These are phyloP conservation scores for Aspergillus quadrilineatus DNA, from an alignment of 2,329 filamentous ascomycete genomes.

Conservation along the genomic window DNA sequence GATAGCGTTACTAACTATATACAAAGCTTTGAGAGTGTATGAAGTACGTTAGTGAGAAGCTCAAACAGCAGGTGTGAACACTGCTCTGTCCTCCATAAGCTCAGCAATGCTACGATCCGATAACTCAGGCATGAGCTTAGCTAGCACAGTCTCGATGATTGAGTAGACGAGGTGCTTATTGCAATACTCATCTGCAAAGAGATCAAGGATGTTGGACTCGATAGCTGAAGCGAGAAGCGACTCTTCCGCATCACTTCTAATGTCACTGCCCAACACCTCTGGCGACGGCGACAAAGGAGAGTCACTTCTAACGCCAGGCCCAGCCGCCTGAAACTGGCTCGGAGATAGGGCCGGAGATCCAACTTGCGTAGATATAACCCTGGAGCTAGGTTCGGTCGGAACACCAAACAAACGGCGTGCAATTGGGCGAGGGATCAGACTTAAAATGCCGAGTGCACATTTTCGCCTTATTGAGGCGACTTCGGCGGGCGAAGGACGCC, in stretches of 20 bases:
- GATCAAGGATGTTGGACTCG: conserved; percentile 64
- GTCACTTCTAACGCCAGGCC: neutral
- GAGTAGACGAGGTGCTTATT: conserved; percentile 90
- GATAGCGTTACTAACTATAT: neutral
- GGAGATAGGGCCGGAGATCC: neutral
- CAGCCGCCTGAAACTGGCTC: neutral
- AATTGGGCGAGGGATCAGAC: conserved; percentile 45
- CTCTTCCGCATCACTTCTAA: conserved; percentile 36
- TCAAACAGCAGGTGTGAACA: conserved; percentile 23
- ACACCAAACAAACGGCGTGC: conserved; percentile 46
- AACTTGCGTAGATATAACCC: neutral
- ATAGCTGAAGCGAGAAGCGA: conserved; percentile 58
- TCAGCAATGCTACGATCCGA: conserved; percentile 68
- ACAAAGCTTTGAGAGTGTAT: neutral
- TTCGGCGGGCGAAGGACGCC: conserved; percentile 29
- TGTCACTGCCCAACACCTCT: neutral
- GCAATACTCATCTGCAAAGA: conserved; percentile 79
- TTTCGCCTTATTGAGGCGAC: conserved; percentile 44
- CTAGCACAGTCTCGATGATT: conserved; percentile 76
- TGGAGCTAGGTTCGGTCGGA: conserved; percentile 6
- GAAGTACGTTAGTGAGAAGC: neutral
- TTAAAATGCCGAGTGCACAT: conserved; percentile 45
- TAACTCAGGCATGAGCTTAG: conserved; percentile 81
- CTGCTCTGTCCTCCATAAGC: conserved; percentile 70
- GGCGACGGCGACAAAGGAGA: neutral